Conservation (phyloP, 805 yeast genomes). For the Candida hungchunana region DNA sequence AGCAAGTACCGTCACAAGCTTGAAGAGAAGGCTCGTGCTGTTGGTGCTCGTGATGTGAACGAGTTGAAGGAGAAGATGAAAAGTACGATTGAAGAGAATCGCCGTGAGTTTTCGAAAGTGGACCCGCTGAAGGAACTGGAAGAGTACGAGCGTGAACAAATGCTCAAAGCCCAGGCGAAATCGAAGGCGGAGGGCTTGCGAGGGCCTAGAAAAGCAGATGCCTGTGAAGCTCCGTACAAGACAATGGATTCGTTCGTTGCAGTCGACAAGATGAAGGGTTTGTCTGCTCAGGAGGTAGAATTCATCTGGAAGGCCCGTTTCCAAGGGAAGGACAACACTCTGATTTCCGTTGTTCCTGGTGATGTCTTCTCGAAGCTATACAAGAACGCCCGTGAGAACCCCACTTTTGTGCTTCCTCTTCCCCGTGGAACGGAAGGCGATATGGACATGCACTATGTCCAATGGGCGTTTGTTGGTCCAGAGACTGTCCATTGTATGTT, state of each 20-base stretch:
- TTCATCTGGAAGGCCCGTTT: conserved; percentile 88
- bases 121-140: conserved; percentile 73
- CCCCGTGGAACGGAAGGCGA: conserved; percentile 59
- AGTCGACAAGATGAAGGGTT: conserved; percentile 53
- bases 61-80: conserved; percentile 61
- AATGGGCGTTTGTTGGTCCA: conserved; percentile 88
- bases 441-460: conserved; percentile 83
- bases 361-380: conserved; percentile 60
- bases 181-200: too few relatives aligned
- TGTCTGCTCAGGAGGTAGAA: conserved; percentile 64
- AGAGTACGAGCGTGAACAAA: conserved; percentile 40
- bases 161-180: conserved; percentile 26
- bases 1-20: conserved; percentile 34
- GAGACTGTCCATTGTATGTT: conserved; percentile 83
- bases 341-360: conserved; percentile 61
- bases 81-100: conserved; percentile 53
- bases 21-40: conserved; percentile 32
- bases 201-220: conserved; percentile 36
- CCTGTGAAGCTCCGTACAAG: conserved; percentile 55
- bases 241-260: conserved; percentile 69
- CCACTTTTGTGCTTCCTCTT: conserved; percentile 84
- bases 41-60: conserved; percentile 46
- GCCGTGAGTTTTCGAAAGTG: conserved; percentile 51
- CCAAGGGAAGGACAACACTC: conserved; percentile 48
- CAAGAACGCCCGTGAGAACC: conserved; percentile 64